Evolutionary conservation across 768 basidiomycete genomes (phyloP).

Genomic region (Leccinum fibrillosum): DNA sequence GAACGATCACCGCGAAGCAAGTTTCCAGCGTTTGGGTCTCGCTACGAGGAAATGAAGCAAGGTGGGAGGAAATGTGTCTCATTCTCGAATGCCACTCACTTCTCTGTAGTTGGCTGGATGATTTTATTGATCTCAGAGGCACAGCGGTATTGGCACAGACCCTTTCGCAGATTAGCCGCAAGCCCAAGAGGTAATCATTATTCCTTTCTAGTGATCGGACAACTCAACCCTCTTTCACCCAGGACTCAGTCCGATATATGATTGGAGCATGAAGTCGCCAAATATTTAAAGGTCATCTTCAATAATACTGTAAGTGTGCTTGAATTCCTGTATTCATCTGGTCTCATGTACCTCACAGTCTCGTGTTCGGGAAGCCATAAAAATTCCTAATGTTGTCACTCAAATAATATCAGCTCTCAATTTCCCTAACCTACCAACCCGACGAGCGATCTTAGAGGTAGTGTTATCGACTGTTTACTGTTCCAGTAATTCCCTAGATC

Average conservation of each 20-base stretch:
- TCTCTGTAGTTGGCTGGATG: constrained; percentile 67
- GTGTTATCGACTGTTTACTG: constrained; percentile 70
- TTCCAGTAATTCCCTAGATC: constrained; percentile 56
- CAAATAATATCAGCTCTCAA: constrained; percentile 82
- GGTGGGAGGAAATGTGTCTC: constrained; percentile 42
- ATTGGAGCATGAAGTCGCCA: constrained; percentile 86
- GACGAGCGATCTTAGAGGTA: constrained; percentile 77
- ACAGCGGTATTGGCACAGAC: constrained; percentile 80
- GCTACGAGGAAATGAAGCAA: constrained; percentile 75
- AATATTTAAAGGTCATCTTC: constrained; percentile 80
- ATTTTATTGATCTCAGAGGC: constrained; percentile 75
- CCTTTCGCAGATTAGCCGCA: constrained; percentile 71
- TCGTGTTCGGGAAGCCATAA: constrained; percentile 70
- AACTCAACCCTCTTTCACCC: constrained; percentile 7
- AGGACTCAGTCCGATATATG: constrained; percentile 49
- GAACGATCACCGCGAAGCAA: constrained; percentile 78
- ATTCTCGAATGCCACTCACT: constrained; percentile 15
- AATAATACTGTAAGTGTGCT: constrained; percentile 53
- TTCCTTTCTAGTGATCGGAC: neutral
- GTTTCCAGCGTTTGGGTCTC: constrained; percentile 74
- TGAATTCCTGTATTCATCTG: neutral
- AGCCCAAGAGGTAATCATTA: constrained; percentile 55
- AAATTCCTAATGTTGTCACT: constrained; percentile 68
- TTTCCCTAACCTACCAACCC: constrained; percentile 72
- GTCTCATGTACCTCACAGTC: constrained; percentile 37